Percentiles rank a stretch among this genome's conserved stretches.
These are phyloP conservation scores for Westerdykella ornata DNA, from an alignment of 2,329 filamentous ascomycete species.

Conservation along the genomic window DNA sequence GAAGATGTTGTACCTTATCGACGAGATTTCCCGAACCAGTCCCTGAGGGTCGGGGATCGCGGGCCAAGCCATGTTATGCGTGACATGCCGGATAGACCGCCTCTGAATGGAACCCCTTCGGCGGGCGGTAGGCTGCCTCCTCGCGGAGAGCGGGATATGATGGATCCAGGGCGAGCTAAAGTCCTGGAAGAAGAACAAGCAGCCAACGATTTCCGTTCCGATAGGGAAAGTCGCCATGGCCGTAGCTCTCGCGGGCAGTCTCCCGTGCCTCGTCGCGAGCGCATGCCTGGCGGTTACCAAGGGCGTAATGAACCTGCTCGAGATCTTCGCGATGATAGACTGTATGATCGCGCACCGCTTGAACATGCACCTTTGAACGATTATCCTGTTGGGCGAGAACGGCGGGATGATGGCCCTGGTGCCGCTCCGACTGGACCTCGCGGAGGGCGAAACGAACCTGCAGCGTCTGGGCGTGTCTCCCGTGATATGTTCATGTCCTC, in stretches of 20 bases:
- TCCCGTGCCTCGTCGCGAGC: slow-evolving; percentile 2
- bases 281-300: slow-evolving; percentile 11
- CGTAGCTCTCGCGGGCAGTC: slow-evolving; percentile 24
- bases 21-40: slow-evolving; percentile 18
- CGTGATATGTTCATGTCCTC: slow-evolving; percentile 39
- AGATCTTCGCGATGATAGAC: slow-evolving; percentile 29
- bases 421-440: slow-evolving; percentile 50
- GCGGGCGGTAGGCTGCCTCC: slow-evolving; percentile 6
- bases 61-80: slow-evolving; percentile 15
- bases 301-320: slow-evolving; percentile 20
- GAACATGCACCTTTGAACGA: slow-evolving; percentile 16
- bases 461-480: slow-evolving; percentile 19
- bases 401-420: slow-evolving; percentile 35
- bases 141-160: slow-evolving; percentile 17
- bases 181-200: slow-evolving; percentile 21
- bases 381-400: slow-evolving; percentile 34
- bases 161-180: slow-evolving; percentile 41
- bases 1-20: slow-evolving; percentile 20
- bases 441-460: slow-evolving; percentile 35
- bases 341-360: slow-evolving; percentile 27
- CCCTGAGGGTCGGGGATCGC: slow-evolving; percentile 20
- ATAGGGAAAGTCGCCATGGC: slow-evolving; percentile 28
- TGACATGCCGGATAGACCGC: slow-evolving; percentile 8
- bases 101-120: slow-evolving; percentile 1
- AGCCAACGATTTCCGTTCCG: slow-evolving; percentile 12